These are phyloP conservation scores for Russula sp. DNA, from an alignment of 768 basidiomycete species.

Conservation along the genomic window DNA sequence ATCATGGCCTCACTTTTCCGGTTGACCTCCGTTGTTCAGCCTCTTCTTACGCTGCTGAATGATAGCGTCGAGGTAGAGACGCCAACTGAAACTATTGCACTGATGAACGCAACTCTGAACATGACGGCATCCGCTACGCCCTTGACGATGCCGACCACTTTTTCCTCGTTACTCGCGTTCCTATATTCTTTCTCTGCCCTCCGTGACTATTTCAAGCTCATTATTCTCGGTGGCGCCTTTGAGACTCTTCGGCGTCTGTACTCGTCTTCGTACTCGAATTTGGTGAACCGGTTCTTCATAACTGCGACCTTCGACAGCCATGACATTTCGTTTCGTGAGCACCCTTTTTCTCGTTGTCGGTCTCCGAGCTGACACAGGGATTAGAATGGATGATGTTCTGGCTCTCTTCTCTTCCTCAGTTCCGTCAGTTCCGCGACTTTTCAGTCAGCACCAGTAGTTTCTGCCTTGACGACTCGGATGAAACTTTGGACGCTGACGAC, in stretches of 20 bases:
- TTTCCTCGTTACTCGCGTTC: constrained; percentile 35
- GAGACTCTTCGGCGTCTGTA: constrained; percentile 49
- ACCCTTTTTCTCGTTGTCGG: background rate
- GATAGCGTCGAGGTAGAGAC: background rate
- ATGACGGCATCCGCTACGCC: background rate
- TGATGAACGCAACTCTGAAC: background rate
- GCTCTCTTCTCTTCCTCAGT: constrained; percentile 55
- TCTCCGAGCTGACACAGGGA: background rate
- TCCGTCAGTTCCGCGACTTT: constrained; percentile 48
- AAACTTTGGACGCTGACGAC: constrained; percentile 25
- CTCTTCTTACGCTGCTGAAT: constrained; percentile 6
- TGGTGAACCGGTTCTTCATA: constrained; percentile 50
- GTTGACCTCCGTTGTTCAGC: background rate
- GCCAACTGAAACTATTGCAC: background rate
- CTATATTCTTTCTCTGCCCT: constrained; percentile 49
- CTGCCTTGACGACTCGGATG: constrained; percentile 28
- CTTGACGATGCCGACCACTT: constrained; percentile 18
- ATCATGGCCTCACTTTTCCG: constrained; percentile 4
- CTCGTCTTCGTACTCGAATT: constrained; percentile 35
- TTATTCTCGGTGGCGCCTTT: constrained; percentile 53
- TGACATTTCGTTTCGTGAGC: constrained; percentile 50
- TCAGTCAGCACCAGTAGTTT: constrained; percentile 41
- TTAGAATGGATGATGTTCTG: constrained; percentile 67
- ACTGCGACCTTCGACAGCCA: constrained; percentile 54
- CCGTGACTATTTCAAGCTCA: constrained; percentile 56